Conservation (phyloP, 305 asterid species). For the Solanum hybrid region DNA sequence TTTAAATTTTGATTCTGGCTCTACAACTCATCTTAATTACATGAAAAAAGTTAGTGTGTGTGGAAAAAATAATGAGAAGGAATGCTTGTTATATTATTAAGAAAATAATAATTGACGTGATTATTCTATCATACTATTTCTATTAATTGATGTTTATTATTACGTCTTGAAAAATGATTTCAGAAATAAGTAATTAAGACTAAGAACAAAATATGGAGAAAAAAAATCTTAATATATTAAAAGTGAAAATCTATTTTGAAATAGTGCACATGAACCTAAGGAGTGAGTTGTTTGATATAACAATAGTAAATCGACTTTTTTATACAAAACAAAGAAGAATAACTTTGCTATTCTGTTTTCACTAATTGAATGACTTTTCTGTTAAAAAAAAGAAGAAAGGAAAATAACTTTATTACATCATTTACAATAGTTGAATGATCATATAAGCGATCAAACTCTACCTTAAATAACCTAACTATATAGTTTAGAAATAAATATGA, state of each 20-base stretch:
- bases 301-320: neutral
- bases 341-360: neutral
- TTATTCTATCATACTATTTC: too few relatives aligned
- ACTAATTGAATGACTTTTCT: neutral
- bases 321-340: neutral
- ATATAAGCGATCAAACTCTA: neutral
- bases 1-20: too few relatives aligned
- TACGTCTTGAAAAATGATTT: too few relatives aligned
- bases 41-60: neutral
- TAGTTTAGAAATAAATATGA: neutral
- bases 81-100: neutral
- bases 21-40: too few relatives aligned
- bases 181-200: too few relatives aligned
- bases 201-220: neutral
- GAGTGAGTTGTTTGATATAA: neutral
- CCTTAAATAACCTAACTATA: neutral
- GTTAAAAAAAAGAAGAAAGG: neutral
- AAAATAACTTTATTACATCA: neutral
- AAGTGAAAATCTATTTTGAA: too few relatives aligned
- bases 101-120: too few relatives aligned
- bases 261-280: neutral
- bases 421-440: neutral
- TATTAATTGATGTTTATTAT: too few relatives aligned
- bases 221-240: too few relatives aligned
- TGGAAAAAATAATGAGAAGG: neutral